Evolutionary conservation across 192 early-diverging fungal species (phyloP).

Genomic region (Chytriomyces sp.): DNA sequence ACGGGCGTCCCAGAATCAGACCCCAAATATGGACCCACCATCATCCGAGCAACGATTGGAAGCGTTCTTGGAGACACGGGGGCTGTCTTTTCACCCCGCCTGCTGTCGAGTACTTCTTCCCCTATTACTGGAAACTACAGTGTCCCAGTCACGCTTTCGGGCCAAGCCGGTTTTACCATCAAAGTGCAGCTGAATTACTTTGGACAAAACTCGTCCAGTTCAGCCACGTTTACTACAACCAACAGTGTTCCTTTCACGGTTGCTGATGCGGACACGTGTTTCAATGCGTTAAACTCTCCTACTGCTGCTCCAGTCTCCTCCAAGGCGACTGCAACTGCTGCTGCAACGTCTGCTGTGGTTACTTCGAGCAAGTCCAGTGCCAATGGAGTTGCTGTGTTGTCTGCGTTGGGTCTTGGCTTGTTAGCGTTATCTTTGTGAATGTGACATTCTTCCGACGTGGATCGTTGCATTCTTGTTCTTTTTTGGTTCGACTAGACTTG

Average conservation of each 20-base stretch:
- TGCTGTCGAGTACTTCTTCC: background rate
- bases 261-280: background rate
- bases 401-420: background rate
- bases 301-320: background rate
- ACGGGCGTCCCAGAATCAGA: background rate
- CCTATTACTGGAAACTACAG: background rate
- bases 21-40: background rate
- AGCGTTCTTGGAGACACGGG: background rate
- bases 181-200: background rate
- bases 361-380: background rate
- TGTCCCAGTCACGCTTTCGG: background rate
- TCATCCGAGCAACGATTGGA: background rate
- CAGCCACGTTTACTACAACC: background rate
- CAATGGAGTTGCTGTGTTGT: background rate
- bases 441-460: background rate
- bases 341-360: background rate
- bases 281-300: background rate
- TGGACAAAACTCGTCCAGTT: background rate
- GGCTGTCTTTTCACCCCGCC: background rate
- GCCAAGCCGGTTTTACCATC: background rate
- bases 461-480: too few species aligned
- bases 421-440: background rate
- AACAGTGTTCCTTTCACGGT: background rate
- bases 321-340: background rate
- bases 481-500: too few species aligned